These are phyloP conservation scores for Solanum clarkiae DNA, from an alignment of 257 asterid species.

Conservation along the genomic window DNA sequence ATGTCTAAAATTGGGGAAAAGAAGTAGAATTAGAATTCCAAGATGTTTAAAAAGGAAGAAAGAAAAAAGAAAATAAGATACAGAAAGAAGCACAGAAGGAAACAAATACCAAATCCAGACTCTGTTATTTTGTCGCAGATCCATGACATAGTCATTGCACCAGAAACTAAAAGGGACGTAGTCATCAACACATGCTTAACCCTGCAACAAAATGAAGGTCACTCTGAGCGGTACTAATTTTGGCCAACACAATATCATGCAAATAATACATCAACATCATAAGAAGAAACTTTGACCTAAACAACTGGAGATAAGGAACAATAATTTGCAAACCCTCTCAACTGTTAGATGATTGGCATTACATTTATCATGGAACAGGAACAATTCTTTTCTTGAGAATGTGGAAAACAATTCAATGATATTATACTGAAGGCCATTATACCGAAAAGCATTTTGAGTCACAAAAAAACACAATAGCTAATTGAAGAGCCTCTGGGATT, in stretches of 20 bases:
- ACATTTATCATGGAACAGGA: neutral
- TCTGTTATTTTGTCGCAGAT: constrained; percentile 87
- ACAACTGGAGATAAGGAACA: neutral
- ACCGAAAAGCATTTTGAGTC: neutral
- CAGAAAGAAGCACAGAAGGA: neutral
- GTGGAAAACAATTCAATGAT: neutral
- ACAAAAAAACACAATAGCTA: neutral
- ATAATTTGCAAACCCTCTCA: neutral
- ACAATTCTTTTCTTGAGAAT: neutral
- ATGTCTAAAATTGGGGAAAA: neutral
- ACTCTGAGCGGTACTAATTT: neutral
- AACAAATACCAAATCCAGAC: constrained; percentile 74
- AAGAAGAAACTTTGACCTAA: neutral
- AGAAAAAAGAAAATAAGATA: neutral
- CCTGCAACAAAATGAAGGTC: constrained; percentile 28
- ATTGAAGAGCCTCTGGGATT: neutral
- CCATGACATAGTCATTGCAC: constrained; percentile 96
- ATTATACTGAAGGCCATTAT: neutral
- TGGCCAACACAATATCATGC: neutral
- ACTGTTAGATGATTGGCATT: neutral
- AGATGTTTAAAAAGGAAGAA: neutral
- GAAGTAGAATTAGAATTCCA: neutral
- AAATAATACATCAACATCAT: neutral
- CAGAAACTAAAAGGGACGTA: constrained; percentile 64
- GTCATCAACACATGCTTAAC: constrained; percentile 80